Conservation (phyloP, 768 basidiomycete genomes). For the Chalciporus chontae region DNA sequence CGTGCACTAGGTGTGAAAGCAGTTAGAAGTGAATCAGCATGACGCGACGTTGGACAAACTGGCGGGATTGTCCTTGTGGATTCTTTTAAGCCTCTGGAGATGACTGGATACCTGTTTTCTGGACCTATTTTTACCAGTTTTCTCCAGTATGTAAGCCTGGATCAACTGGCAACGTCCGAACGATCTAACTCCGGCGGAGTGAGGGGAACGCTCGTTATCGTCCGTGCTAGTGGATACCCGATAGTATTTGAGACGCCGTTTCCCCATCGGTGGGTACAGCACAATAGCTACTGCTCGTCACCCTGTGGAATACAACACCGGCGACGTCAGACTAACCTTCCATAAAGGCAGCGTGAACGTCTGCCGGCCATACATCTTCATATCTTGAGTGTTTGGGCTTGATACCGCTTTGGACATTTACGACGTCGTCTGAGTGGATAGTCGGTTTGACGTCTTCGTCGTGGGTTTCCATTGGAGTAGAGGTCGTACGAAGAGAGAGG, state of each 20-base stretch:
- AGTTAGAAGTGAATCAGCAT: background rate
- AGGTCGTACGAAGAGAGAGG: constrained; percentile 11
- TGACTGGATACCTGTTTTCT: constrained; percentile 40
- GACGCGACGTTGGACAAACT: constrained; percentile 22
- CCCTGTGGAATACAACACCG: constrained; percentile 1
- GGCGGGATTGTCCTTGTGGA: constrained; percentile 28
- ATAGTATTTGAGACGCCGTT: constrained; percentile 34
- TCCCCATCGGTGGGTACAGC: constrained; percentile 35
- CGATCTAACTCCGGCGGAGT: constrained; percentile 20
- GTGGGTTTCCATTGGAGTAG: constrained; percentile 19
- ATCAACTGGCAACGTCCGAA: constrained; percentile 40
- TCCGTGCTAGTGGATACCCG: constrained; percentile 14
- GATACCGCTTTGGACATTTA: background rate
- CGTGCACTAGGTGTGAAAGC: constrained; percentile 15
- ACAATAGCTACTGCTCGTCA: constrained; percentile 21
- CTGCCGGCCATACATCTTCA: constrained; percentile 33
- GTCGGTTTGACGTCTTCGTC: constrained; percentile 16
- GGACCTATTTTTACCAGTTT: constrained; percentile 36
- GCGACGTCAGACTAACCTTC: constrained; percentile 25
- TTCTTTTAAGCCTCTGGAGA: constrained; percentile 36
- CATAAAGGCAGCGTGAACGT: constrained; percentile 35
- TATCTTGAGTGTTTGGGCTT: constrained; percentile 32
- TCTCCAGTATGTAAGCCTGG: constrained; percentile 36
- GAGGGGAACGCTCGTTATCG: constrained; percentile 9
- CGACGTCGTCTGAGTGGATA: constrained; percentile 6